Percentiles rank a stretch among this genome's conserved stretches.
phyloP scores from a whole-genome alignment of 1,139 yeast species.

The Pichia sp. region DNA sequence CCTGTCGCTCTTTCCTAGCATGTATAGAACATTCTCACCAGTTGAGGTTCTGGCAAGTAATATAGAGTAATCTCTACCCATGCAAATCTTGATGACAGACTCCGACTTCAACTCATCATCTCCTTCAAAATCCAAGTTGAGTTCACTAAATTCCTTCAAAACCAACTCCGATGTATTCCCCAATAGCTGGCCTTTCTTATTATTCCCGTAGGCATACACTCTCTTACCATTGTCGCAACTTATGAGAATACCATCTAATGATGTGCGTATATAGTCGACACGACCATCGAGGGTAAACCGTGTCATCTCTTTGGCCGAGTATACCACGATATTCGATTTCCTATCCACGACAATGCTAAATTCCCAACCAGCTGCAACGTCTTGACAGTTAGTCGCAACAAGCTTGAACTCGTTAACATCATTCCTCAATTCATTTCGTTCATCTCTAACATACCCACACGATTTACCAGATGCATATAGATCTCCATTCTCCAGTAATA shows the following conservation, averaged over 20 bases:
- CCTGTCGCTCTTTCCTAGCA: constrained; percentile 10
- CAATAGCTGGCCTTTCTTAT: constrained; percentile 67
- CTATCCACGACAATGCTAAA: neutral
- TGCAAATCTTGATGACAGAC: neutral
- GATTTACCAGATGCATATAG: constrained; percentile 47
- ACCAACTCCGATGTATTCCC: constrained; percentile 22
- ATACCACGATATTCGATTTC: too few relatives aligned
- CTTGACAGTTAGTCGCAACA: too few relatives aligned
- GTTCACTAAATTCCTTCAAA: constrained; percentile 12
- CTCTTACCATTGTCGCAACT: constrained; percentile 30
- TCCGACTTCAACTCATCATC: neutral
- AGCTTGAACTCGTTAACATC: too few relatives aligned
- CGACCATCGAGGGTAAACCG: too few relatives aligned
- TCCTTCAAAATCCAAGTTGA: neutral
- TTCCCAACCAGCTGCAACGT: constrained; percentile 7
- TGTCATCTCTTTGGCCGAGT: too few relatives aligned
- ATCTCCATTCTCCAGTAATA: constrained; percentile 47
- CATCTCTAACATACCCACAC: constrained; percentile 1
- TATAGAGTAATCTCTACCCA: constrained; percentile 44
- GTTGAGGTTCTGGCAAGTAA: too few relatives aligned
- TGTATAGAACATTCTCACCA: neutral
- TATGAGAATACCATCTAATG: constrained; percentile 53
- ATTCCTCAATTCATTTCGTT: too few relatives aligned
- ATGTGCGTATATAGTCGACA: constrained; percentile 31
- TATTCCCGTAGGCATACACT: constrained; percentile 80